Evolutionary conservation across 352 stramenopile genomes (phyloP).

Genomic region (Phytophthora macrochlamydospora): DNA sequence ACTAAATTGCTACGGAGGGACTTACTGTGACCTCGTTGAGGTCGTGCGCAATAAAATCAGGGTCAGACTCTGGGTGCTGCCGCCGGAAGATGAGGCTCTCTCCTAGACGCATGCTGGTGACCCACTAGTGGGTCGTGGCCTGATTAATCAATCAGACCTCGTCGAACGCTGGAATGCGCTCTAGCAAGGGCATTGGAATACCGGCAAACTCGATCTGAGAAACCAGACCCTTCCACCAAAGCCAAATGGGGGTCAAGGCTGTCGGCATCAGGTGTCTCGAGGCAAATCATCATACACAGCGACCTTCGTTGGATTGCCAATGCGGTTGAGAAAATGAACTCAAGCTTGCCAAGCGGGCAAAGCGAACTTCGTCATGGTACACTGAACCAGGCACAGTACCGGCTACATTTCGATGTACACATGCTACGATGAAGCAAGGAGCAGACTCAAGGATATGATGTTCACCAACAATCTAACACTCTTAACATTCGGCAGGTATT

Average conservation of each 20-base stretch:
- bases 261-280: not conserved
- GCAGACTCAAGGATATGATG: constrained; percentile 6
- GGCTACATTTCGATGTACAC: constrained; percentile 6
- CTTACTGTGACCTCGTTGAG: not conserved
- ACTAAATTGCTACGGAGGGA: constrained; percentile 1
- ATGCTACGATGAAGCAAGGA: constrained; percentile 9
- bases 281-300: constrained; percentile 11
- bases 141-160: too few relatives aligned
- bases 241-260: not conserved
- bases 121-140: not conserved
- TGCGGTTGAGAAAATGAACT: constrained; percentile 15
- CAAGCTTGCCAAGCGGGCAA: not conserved
- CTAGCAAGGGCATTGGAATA: too few relatives aligned
- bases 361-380: constrained; percentile 3
- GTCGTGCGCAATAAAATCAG: too few relatives aligned
- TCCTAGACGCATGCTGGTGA: constrained; percentile 7
- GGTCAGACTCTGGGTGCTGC: too few relatives aligned
- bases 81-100: not conserved
- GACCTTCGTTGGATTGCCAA: constrained; percentile 1
- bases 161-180: too few relatives aligned
- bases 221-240: too few relatives aligned
- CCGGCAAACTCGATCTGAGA: too few relatives aligned
- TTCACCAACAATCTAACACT: constrained; percentile 1
- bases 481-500: not conserved
- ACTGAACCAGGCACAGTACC: constrained; percentile 19